Evolutionary conservation across 768 basidiomycete species (phyloP).

Genomic region (Termitomyces sp.): DNA sequence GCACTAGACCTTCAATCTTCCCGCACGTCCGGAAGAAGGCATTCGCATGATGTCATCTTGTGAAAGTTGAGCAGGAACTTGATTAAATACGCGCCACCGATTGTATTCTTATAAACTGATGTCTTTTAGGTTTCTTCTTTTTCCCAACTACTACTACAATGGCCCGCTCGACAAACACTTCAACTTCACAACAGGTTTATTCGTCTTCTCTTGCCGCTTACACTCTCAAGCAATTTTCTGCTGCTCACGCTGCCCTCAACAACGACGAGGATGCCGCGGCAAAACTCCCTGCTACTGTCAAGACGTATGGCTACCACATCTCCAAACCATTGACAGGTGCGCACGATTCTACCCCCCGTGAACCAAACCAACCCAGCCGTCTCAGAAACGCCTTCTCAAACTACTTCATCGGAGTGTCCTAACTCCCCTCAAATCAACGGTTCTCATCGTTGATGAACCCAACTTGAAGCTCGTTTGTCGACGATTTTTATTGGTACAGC

Average conservation of each 20-base stretch:
- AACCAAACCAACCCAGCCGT: background rate
- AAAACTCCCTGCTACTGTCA: constrained; percentile 34
- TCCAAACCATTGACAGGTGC: constrained; percentile 8
- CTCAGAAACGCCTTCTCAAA: background rate
- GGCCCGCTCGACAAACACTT: constrained; percentile 23
- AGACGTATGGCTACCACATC: constrained; percentile 24
- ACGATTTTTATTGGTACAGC: background rate
- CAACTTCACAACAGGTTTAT: constrained; percentile 32
- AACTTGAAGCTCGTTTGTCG: too few relatives aligned
- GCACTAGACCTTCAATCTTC: background rate
- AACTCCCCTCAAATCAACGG: background rate
- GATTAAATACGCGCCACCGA: constrained; percentile 10
- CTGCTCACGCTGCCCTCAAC: constrained; percentile 34
- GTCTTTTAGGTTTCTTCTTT: background rate
- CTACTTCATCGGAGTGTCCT: background rate
- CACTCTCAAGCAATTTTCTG: constrained; percentile 45
- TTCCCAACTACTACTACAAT: constrained; percentile 5
- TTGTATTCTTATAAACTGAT: constrained; percentile 12
- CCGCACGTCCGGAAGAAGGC: background rate
- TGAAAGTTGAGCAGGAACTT: background rate
- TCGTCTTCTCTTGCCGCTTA: constrained; percentile 48
- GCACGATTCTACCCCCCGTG: background rate
- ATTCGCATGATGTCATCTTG: constrained; percentile 11
- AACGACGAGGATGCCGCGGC: constrained; percentile 32
- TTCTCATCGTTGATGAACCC: background rate